Conservation (phyloP, 148 eudicot species). For the Vaccinium vitisidaea region DNA sequence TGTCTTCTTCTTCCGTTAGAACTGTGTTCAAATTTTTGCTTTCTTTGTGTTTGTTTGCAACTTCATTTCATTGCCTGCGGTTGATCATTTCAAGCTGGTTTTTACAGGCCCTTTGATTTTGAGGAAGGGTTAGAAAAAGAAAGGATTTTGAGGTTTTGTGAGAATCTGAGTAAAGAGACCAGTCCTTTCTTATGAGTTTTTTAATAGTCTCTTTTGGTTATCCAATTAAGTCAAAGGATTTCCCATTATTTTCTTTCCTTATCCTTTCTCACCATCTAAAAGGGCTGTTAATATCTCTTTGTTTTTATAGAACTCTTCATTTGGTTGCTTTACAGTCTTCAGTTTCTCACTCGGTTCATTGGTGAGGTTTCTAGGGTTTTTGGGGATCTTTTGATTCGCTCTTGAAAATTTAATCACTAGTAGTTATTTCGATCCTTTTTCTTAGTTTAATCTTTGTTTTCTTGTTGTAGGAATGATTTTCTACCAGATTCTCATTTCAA, state of each 20-base stretch:
- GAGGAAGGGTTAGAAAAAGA: not conserved
- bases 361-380: constrained; percentile 2
- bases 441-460: not conserved
- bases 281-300: not conserved
- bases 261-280: not conserved
- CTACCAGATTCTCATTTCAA: not conserved
- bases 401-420: not conserved
- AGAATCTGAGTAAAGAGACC: not conserved
- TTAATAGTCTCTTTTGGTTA: not conserved
- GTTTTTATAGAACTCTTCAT: not conserved
- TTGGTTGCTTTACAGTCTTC: not conserved
- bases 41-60: not conserved
- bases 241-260: not conserved
- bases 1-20: not conserved
- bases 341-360: not conserved
- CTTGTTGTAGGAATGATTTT: not conserved
- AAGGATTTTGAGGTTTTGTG: not conserved
- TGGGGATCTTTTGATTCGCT: not conserved
- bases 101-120: not conserved
- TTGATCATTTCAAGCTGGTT: not conserved
- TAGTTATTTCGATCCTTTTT: not conserved
- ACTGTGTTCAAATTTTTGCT: not conserved
- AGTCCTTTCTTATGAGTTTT: not conserved
- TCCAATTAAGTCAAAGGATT: not conserved
- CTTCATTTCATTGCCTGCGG: not conserved